phyloP scores from a whole-genome alignment of 2,329 filamentous ascomycete genomes.

The Tolypocladium sp. region DNA sequence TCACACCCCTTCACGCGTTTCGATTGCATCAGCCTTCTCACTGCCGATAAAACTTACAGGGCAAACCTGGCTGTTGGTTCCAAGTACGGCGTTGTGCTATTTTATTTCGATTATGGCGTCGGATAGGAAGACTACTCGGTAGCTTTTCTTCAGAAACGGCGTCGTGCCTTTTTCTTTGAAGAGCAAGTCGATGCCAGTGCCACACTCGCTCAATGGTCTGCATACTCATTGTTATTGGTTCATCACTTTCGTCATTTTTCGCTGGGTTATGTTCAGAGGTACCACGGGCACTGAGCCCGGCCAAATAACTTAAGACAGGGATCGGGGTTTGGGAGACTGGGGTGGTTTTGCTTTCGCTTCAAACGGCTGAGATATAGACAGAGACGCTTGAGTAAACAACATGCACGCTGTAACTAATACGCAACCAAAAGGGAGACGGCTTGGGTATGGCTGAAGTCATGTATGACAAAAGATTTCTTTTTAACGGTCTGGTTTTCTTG shows the following conservation, averaged over 20 bases:
- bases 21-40: background rate
- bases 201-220: background rate
- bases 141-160: background rate
- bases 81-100: background rate
- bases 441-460: constrained; percentile 23
- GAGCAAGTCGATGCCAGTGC: background rate
- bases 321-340: constrained; percentile 5
- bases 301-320: constrained; percentile 1
- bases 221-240: constrained; percentile 1
- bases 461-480: constrained; percentile 23
- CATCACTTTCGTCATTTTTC: background rate
- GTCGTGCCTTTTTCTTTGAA: background rate
- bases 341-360: constrained; percentile 17
- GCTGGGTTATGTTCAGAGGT: background rate
- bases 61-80: background rate
- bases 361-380: constrained; percentile 26
- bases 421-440: constrained; percentile 21
- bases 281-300: background rate
- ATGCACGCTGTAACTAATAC: constrained; percentile 28
- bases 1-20: background rate
- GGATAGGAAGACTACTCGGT: background rate
- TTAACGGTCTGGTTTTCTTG: constrained; percentile 13
- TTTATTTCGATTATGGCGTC: background rate
- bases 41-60: background rate
- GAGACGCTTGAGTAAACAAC: constrained; percentile 12